Base-by-base conservation (phyloP, 2,329 filamentous ascomycete species). In the Ophiostoma novo-ulmi region DNA sequence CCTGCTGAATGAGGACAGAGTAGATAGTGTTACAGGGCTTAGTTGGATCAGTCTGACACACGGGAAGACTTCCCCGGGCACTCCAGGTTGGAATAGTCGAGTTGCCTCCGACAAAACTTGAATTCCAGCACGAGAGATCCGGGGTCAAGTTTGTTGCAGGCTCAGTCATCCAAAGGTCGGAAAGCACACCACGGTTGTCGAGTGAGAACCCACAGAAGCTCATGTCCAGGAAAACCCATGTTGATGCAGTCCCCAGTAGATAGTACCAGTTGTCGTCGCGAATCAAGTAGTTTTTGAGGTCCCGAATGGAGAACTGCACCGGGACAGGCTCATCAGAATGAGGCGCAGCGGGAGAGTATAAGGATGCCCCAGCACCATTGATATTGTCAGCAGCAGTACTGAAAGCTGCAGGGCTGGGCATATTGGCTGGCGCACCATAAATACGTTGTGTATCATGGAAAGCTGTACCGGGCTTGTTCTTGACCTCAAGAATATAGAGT, bases 401-500 rank as follows among this genome's bases (percentile, higher is more conserved):
- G 6, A 44, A 20, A 13, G 6, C 35, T 20, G 39, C 65, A 26
- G 39, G 36, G 67, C 79, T 79, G 71, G 70, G 76, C 72, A 71
- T 73, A 70, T 73, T 68, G 68, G 79, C 69, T 0, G 73, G 73
- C 0, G 81, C 81, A 35, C 83, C 84, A 74, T 89, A 89, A 5
- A 88, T 82, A 20, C 84, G 81, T 66, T 87, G 86, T 0, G 87
- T 88, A 66, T 89, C 86, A 72, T 85, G 81, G 48, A 88, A 82
- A 13, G 87, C 87, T 63, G 85, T 82, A 6, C 83, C 82, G 0
- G 87, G 84, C 74, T 89, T 87, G 75, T 86, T 84, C 73, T 87
- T 87, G 73, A 90, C 87, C 74, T 90, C 88, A 38, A 89, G 83
- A 11, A 86, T 85, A 77, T 88, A 91, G 41, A 89, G 81, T 5